A percentile compares a stretch with the other conserved stretches of the same genome.
Conservation (phyloP, 2,329 filamentous ascomycete genomes). For the Verticillium dahliae region DNA sequence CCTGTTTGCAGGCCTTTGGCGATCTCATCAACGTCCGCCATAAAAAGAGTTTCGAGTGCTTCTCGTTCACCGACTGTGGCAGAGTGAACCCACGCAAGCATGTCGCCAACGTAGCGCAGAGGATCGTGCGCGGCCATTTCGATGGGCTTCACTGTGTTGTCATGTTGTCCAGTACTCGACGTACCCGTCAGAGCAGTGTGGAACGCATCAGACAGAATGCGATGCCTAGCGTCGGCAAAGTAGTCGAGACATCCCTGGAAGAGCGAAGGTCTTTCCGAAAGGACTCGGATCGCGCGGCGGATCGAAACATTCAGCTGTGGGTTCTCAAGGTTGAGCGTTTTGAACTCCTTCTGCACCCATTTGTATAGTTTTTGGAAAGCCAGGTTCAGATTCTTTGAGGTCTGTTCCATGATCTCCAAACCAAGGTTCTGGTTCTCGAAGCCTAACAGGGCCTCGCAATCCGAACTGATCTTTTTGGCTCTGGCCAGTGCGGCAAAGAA, state of each 20-base stretch:
- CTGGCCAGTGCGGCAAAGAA: slow-evolving; percentile 76
- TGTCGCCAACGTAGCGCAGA: slow-evolving; percentile 87
- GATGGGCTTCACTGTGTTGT: slow-evolving; percentile 74
- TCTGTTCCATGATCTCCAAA: slow-evolving; percentile 85
- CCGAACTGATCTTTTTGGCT: slow-evolving; percentile 80
- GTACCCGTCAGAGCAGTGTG: slow-evolving; percentile 79
- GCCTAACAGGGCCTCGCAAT: slow-evolving; percentile 83
- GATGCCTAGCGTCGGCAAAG: slow-evolving; percentile 84
- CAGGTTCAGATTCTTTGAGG: slow-evolving; percentile 75
- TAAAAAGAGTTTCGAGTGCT: slow-evolving; percentile 83
- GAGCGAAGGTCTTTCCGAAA: slow-evolving; percentile 81
- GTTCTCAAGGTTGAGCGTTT: slow-evolving; percentile 85
- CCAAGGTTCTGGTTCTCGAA: slow-evolving; percentile 86
- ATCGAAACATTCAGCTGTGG: slow-evolving; percentile 86
- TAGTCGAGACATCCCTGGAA: slow-evolving; percentile 93
- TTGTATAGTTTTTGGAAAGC: slow-evolving; percentile 94
- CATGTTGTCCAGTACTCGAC: slow-evolving; percentile 48
- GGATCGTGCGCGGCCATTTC: slow-evolving; percentile 90
- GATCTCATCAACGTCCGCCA: slow-evolving; percentile 84
- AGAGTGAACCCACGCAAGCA: slow-evolving; percentile 96
- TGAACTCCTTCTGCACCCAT: slow-evolving; percentile 93
- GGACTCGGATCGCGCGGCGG: slow-evolving; percentile 72
- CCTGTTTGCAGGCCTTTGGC: slow-evolving; percentile 75
- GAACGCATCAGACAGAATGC: slow-evolving; percentile 82
- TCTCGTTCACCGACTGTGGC: slow-evolving; percentile 90